Conservation (phyloP, 2,329 filamentous ascomycete species). For the Colletotrichum sp. region DNA sequence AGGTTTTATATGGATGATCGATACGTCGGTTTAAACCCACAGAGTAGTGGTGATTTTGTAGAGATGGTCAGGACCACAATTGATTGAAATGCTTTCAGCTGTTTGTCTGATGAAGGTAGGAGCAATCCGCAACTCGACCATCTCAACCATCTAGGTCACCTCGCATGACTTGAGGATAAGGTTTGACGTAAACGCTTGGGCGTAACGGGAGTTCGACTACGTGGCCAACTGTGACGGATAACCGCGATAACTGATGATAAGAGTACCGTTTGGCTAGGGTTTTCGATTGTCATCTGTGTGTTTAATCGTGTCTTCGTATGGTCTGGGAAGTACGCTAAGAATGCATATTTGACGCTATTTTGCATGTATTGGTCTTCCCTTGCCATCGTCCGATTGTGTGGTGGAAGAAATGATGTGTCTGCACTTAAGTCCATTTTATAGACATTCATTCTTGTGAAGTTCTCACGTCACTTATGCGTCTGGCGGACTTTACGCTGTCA, state of each 20-base stretch:
- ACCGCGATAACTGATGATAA: not conserved
- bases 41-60: accelerated
- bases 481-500: too few relatives aligned
- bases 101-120: not conserved
- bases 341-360: accelerated
- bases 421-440: not conserved
- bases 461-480: too few relatives aligned
- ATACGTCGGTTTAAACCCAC: too few relatives aligned
- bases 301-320: not conserved
- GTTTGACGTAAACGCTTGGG: not conserved
- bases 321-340: not conserved
- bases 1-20: accelerated
- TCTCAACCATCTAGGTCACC: not conserved
- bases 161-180: not conserved
- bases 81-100: too few relatives aligned
- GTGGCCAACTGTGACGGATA: accelerated
- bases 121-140: too few relatives aligned
- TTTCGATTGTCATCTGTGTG: not conserved
- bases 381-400: not conserved
- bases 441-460: too few relatives aligned
- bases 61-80: not conserved
- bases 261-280: not conserved
- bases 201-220: not conserved
- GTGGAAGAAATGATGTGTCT: not conserved
- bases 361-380: too few relatives aligned